phyloP scores from a whole-genome alignment of 1,284 basidiomycete genomes.

The Phaffia rhodozyma region DNA sequence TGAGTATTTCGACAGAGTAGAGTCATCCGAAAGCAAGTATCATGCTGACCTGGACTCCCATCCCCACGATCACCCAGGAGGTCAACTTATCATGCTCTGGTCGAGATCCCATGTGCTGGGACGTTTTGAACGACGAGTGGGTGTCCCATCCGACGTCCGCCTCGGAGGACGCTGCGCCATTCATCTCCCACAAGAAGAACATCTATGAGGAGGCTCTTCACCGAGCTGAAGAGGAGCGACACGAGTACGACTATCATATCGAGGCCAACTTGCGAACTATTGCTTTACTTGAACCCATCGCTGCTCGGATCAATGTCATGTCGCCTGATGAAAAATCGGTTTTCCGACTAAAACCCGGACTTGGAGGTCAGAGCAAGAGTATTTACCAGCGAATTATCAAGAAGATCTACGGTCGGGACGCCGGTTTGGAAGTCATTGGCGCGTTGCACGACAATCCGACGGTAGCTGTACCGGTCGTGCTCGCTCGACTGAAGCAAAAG shows the following conservation, averaged over 20 bases:
- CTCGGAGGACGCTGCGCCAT: constrained; percentile 84
- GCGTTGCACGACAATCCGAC: constrained; percentile 87
- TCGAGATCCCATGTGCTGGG: constrained; percentile 87
- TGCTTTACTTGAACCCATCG: constrained; percentile 79
- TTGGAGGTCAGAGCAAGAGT: constrained; percentile 75
- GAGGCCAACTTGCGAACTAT: constrained; percentile 88
- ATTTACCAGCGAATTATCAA: constrained; percentile 91
- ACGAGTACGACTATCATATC: constrained; percentile 95
- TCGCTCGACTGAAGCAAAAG: constrained; percentile 80
- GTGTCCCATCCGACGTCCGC: constrained; percentile 97
- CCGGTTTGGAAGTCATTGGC: constrained; percentile 71
- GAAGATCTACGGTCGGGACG: constrained; percentile 76
- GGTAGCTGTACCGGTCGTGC: constrained; percentile 82
- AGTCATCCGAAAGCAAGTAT: too few species aligned
- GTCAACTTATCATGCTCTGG: constrained; percentile 82
- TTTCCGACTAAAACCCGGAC: constrained; percentile 76
- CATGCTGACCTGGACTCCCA: constrained; percentile 21
- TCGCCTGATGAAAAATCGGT: constrained; percentile 68
- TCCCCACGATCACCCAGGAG: constrained; percentile 46
- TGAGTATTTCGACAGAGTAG: too few species aligned
- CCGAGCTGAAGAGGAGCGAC: constrained; percentile 93
- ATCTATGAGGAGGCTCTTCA: constrained; percentile 91
- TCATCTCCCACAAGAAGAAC: constrained; percentile 94
- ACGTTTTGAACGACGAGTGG: constrained; percentile 92
- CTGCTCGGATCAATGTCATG: constrained; percentile 79